These are phyloP conservation scores for Kalmanozyma brasiliensis DNA, from an alignment of 1,284 basidiomycete genomes.

Conservation along the genomic window DNA sequence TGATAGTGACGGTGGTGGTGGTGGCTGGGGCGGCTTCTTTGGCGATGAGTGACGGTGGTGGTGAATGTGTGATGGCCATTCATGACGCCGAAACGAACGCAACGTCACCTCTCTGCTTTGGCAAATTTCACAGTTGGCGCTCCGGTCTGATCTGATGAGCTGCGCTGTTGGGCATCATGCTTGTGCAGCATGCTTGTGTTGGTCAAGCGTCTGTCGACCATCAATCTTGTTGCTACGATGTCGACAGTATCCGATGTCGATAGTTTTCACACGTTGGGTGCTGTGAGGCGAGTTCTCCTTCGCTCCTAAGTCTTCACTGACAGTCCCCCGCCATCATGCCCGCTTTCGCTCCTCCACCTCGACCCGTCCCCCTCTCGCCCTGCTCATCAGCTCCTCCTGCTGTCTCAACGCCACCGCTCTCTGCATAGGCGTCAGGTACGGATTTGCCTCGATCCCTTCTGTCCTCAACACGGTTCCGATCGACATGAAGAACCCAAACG, in stretches of 20 bases:
- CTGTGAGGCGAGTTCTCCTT: no score
- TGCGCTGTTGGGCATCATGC: no score
- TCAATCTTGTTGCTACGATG: no score
- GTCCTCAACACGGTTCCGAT: constrained; percentile 64
- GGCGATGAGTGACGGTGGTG: constrained; percentile 24
- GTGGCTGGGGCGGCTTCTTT: constrained; percentile 51
- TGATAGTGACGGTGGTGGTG: constrained; percentile 7
- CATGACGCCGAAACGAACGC: background rate
- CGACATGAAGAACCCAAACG: constrained; percentile 66
- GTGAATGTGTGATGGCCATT: constrained; percentile 29
- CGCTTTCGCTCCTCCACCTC: constrained; percentile 18
- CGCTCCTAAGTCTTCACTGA: background rate
- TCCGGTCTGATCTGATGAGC: no score
- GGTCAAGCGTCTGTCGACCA: no score
- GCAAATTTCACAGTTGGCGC: no score
- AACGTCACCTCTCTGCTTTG: constrained; percentile 1
- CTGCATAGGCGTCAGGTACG: constrained; percentile 30
- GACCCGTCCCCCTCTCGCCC: constrained; percentile 3
- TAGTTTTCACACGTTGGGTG: no score
- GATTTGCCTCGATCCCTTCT: constrained; percentile 43
- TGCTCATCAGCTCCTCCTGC: constrained; percentile 19
- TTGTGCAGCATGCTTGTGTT: no score
- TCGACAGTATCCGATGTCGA: no score
- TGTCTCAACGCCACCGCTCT: constrained; percentile 22
- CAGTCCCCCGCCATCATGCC: background rate